phyloP scores from a whole-genome alignment of 2,329 filamentous ascomycete species.

The Nemania abortiva region DNA sequence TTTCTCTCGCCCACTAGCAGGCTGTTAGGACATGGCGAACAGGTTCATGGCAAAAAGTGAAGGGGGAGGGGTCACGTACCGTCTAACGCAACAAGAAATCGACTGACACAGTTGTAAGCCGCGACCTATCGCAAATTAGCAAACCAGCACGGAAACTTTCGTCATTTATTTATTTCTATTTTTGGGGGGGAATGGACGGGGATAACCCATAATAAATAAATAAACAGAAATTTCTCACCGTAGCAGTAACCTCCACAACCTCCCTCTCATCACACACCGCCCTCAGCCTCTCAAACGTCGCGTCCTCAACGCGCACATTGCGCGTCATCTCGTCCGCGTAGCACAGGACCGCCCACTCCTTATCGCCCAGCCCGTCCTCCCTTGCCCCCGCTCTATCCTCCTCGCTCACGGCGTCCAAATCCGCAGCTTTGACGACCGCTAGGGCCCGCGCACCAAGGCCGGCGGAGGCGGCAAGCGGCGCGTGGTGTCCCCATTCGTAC shows the following conservation, averaged over 20 bases:
- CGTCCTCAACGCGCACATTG: slow-evolving; percentile 75
- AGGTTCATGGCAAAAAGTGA: not conserved
- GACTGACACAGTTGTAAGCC: slow-evolving; percentile 86
- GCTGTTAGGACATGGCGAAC: slow-evolving; percentile 45
- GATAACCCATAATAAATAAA: no score
- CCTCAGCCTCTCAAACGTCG: slow-evolving; percentile 74
- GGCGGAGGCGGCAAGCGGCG: slow-evolving; percentile 71
- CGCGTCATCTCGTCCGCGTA: slow-evolving; percentile 89
- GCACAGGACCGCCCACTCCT: slow-evolving; percentile 75
- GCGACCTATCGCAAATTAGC: slow-evolving; percentile 61
- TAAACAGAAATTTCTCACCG: slow-evolving; percentile 60
- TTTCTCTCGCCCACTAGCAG: slow-evolving; percentile 68
- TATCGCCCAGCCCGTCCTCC: slow-evolving; percentile 60
- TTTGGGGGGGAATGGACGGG: no score
- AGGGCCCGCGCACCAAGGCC: slow-evolving; percentile 66
- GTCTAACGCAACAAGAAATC: slow-evolving; percentile 85
- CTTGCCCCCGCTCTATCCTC: slow-evolving; percentile 45
- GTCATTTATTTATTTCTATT: not conserved
- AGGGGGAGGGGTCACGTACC: slow-evolving; percentile 60
- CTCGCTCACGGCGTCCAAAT: slow-evolving; percentile 18
- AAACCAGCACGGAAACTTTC: not conserved
- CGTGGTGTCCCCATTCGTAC: slow-evolving; percentile 88
- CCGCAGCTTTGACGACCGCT: slow-evolving; percentile 54
- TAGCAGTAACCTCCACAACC: slow-evolving; percentile 84
- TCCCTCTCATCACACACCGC: slow-evolving; percentile 74